Percentiles rank a stretch among this genome's conserved stretches.
These are phyloP conservation scores for Cryptococcus neoformans DNA, from an alignment of 1,284 basidiomycete species.

Conservation along the genomic window DNA sequence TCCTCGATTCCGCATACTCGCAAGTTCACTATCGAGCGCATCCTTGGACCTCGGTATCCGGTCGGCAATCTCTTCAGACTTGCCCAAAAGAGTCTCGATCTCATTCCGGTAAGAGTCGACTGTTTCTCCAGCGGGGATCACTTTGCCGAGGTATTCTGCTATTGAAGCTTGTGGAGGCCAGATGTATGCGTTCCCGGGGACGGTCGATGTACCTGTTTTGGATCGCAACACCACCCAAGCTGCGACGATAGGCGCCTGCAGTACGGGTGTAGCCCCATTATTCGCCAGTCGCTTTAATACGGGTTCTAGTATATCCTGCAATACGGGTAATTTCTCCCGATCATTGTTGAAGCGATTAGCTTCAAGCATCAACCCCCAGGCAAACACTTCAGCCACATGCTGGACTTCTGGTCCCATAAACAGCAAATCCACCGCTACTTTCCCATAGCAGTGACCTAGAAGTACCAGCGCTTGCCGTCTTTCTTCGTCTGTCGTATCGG, in stretches of 20 bases:
- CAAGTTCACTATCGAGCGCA: conserved; percentile 1
- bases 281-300: not conserved
- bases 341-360: not conserved
- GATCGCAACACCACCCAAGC: conserved; percentile 8
- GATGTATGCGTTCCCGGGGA: not conserved
- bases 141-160: not conserved
- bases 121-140: not conserved
- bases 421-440: not conserved
- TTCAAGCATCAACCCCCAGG: conserved; percentile 3
- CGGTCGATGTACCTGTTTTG: not conserved
- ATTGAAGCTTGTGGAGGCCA: not conserved
- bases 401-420: not conserved
- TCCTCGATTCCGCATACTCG: not conserved
- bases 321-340: not conserved
- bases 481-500: conserved; percentile 2
- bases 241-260: not conserved
- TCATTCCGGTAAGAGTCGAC: not conserved
- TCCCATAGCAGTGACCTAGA: conserved; percentile 8
- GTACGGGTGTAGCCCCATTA: not conserved
- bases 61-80: not conserved
- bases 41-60: not conserved
- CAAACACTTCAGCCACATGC: conserved; percentile 1
- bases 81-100: not conserved
- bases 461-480: conserved; percentile 5
- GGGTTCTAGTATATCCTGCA: not conserved